Conservation (phyloP, 2,329 filamentous ascomycete species). For the Pseudocercospora crystallina region DNA sequence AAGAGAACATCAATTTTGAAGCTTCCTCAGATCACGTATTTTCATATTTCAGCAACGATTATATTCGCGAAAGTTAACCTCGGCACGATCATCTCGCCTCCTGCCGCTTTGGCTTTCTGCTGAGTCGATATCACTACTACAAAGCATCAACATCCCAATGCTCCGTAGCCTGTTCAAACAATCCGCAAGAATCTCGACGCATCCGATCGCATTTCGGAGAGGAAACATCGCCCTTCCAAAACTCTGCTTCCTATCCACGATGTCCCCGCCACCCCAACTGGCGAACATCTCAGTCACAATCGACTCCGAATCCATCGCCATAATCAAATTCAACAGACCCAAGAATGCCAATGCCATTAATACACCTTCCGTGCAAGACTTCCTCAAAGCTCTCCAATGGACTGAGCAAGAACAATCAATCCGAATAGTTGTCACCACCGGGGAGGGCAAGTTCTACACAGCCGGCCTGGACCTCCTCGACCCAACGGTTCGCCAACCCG, state of each 20-base stretch:
- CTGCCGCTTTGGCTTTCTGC: too few species aligned
- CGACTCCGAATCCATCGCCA: slow-evolving; percentile 19
- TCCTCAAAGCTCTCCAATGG: slow-evolving; percentile 24
- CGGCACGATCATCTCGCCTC: too few species aligned
- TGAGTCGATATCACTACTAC: too few species aligned
- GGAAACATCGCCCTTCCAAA: neutral
- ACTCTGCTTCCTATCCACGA: slow-evolving; percentile 13
- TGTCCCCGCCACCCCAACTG: slow-evolving; percentile 17
- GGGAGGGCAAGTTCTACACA: slow-evolving; percentile 26
- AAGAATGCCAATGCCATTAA: slow-evolving; percentile 25
- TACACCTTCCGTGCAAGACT: slow-evolving; percentile 18
- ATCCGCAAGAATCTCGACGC: neutral
- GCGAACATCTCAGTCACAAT: slow-evolving; percentile 20
- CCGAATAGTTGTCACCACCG: slow-evolving; percentile 24
- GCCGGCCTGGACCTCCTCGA: slow-evolving; percentile 26
- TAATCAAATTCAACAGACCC: slow-evolving; percentile 26
- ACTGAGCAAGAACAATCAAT: slow-evolving; percentile 14
- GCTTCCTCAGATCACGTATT: too few species aligned
- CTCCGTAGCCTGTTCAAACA: neutral
- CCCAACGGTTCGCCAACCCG: slow-evolving; percentile 13
- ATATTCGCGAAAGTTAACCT: too few species aligned
- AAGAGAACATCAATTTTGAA: too few species aligned
- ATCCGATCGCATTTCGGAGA: neutral
- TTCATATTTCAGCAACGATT: too few species aligned
- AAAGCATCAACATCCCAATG: neutral